Percentiles rank a stretch among this genome's conserved stretches.
These are phyloP conservation scores for Colletotrichum lupini DNA, from an alignment of 2,329 filamentous ascomycete species.

Conservation along the genomic window DNA sequence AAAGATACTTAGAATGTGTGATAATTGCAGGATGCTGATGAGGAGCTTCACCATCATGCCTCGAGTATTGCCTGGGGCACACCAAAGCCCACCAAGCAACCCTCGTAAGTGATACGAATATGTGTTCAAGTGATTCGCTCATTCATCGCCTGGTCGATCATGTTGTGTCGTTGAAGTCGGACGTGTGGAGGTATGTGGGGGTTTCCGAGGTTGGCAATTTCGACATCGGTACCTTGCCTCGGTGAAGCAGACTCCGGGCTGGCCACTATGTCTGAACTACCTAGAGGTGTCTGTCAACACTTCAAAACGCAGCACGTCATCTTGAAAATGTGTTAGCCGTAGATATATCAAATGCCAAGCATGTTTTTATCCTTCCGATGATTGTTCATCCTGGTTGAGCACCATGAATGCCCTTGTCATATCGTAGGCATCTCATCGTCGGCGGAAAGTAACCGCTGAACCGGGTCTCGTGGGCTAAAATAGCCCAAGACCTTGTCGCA, in stretches of 20 bases:
- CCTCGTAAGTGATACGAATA: neutral
- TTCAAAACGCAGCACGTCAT: neutral
- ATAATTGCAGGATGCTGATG: neutral
- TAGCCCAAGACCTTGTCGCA: constrained; percentile 31
- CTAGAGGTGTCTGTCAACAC: neutral
- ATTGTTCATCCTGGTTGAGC: neutral
- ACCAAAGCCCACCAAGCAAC: too few relatives aligned
- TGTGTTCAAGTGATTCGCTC: neutral
- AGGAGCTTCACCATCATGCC: neutral
- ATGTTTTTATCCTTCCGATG: neutral
- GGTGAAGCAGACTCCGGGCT: constrained; percentile 1
- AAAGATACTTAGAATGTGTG: neutral
- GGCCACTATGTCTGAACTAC: too few relatives aligned
- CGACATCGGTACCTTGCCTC: constrained; percentile 10
- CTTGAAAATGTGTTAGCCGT: neutral
- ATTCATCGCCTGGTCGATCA: neutral
- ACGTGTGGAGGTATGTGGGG: neutral
- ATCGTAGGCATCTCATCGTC: neutral
- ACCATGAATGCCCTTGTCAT: constrained; percentile 15
- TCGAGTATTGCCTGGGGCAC: neutral
- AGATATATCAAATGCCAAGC: neutral
- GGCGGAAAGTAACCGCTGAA: constrained; percentile 19
- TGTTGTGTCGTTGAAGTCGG: constrained; percentile 1
- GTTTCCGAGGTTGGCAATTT: constrained; percentile 11
- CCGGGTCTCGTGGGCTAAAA: constrained; percentile 29